Evolutionary conservation across 192 early-diverging fungal genomes (phyloP).

Genomic region (Linnemannia schmuckeri): DNA sequence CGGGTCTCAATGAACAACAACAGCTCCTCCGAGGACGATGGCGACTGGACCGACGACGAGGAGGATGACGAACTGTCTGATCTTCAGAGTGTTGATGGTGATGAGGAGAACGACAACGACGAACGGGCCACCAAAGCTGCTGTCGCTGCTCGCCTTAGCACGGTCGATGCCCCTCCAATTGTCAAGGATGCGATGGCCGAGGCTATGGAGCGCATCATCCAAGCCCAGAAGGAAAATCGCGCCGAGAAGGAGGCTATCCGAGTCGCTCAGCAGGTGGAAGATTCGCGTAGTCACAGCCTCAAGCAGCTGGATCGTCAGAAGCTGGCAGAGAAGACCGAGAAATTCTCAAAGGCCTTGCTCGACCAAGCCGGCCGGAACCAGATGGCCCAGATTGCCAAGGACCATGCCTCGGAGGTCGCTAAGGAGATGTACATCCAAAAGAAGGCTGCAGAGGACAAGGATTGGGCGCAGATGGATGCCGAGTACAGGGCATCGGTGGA

Average conservation of each 20-base stretch:
- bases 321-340: neutral
- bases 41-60: neutral
- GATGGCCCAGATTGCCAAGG: neutral
- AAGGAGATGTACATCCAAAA: neutral
- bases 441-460: neutral
- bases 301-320: neutral
- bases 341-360: neutral
- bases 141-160: neutral
- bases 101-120: neutral
- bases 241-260: neutral
- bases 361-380: neutral
- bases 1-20: neutral
- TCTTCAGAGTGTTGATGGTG: neutral
- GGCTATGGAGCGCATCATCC: slow-evolving; percentile 4
- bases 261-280: neutral
- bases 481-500: neutral
- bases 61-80: neutral
- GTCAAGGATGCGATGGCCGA: slow-evolving; percentile 2
- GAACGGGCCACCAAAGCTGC: neutral
- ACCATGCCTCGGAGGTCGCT: neutral
- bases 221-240: neutral
- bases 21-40: neutral
- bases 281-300: neutral
- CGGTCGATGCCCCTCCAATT: neutral
- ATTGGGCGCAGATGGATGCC: neutral